Conservation (phyloP, 2,329 filamentous ascomycete genomes). For the Ophiostoma sp. region DNA sequence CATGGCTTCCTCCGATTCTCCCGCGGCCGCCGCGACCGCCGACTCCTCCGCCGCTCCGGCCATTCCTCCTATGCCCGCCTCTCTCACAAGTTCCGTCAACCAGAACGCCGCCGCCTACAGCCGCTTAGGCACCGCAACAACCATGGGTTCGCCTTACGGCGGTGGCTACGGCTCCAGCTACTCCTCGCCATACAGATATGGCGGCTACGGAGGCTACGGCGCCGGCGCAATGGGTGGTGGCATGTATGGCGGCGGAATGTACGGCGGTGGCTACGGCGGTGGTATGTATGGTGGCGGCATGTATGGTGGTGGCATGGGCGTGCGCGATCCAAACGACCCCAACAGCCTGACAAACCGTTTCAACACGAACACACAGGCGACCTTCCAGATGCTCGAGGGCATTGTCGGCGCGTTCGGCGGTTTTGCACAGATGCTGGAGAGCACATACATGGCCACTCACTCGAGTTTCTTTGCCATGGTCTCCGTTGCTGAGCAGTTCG, state of each 20-base stretch:
- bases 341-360: constrained; percentile 95
- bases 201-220: constrained; percentile 40
- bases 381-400: constrained; percentile 97
- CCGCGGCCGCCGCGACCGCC: constrained; percentile 44
- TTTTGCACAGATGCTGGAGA: constrained; percentile 98
- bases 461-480: constrained; percentile 99
- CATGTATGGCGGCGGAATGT: constrained; percentile 35
- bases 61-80: constrained; percentile 77
- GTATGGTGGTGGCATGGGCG: constrained; percentile 52
- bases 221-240: constrained; percentile 44
- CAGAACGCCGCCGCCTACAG: constrained; percentile 86
- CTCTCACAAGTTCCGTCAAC: constrained; percentile 77
- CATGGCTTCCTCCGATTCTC: constrained; percentile 46
- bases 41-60: constrained; percentile 59
- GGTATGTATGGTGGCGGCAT: constrained; percentile 48
- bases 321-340: constrained; percentile 74
- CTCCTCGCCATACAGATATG: constrained; percentile 53
- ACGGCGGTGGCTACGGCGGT: constrained; percentile 53
- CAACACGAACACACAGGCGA: constrained; percentile 90
- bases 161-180: constrained; percentile 43
- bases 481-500: constrained; percentile 95
- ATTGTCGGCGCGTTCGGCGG: constrained; percentile 95
- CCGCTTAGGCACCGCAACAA: constrained; percentile 40
- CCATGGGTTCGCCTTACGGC: constrained; percentile 32
- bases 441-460: constrained; percentile 99